phyloP scores from a whole-genome alignment of 2,329 filamentous ascomycete species.

The Elsinoe perseae region DNA sequence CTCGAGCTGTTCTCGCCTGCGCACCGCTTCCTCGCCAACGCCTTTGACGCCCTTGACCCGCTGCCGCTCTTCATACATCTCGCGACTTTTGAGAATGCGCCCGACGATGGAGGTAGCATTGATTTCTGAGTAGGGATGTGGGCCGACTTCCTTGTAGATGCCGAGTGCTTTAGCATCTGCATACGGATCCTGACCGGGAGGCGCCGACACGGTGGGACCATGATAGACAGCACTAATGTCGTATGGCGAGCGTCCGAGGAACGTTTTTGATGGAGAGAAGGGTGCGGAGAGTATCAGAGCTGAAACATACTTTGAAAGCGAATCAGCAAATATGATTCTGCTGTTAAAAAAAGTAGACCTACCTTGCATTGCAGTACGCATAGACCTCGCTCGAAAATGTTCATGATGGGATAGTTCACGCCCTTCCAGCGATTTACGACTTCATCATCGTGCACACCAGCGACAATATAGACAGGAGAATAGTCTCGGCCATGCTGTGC shows the following conservation, averaged over 20 bases:
- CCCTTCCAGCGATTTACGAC: conserved; percentile 97
- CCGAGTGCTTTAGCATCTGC: conserved; percentile 69
- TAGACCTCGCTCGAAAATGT: conserved; percentile 90
- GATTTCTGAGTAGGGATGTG: conserved; percentile 74
- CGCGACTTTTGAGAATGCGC: conserved; percentile 77
- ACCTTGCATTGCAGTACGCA: conserved; percentile 93
- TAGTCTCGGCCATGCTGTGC: conserved; percentile 63
- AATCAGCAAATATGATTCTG: conserved; percentile 21
- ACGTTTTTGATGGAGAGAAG: conserved; percentile 72
- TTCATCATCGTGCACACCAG: conserved; percentile 86
- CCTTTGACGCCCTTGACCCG: conserved; percentile 83
- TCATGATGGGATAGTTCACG: conserved; percentile 99
- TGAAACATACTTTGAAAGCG: conserved; percentile 63
- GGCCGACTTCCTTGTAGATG: conserved; percentile 71
- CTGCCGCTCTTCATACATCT: conserved; percentile 86
- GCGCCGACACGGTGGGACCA: conserved; percentile 89
- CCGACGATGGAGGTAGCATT: conserved; percentile 90
- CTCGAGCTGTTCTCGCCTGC: conserved; percentile 24
- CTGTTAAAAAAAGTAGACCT: conserved; percentile 27
- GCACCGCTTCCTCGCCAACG: conserved; percentile 54
- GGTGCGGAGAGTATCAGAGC: conserved; percentile 84
- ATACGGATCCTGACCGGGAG: conserved; percentile 51
- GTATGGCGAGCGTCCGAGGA: conserved; percentile 51
- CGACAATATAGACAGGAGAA: conserved; percentile 76
- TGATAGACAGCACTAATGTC: conserved; percentile 71